These are phyloP conservation scores for Heliosperma pusillum DNA, from an alignment of 148 eudicot genomes.

Conservation along the genomic window DNA sequence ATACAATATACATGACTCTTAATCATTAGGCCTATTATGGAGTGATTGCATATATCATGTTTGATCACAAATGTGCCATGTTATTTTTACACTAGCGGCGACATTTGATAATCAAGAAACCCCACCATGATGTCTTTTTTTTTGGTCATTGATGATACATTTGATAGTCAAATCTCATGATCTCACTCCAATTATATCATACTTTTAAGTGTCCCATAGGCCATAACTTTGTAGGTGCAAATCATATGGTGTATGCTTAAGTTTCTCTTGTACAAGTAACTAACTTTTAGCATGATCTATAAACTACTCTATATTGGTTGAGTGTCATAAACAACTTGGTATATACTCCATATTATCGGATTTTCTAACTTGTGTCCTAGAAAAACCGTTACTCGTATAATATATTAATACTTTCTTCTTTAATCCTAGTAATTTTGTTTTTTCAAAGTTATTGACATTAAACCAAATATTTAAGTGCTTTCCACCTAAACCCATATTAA, in stretches of 20 bases:
- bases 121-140: constrained; percentile 12
- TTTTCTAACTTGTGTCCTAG: too few relatives aligned
- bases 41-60: not conserved
- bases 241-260: constrained; percentile 12
- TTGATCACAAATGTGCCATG: not conserved
- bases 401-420: not conserved
- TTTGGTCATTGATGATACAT: too few relatives aligned
- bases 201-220: constrained; percentile 13
- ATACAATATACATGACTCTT: too few relatives aligned
- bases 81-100: not conserved
- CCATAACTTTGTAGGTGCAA: constrained; percentile 11
- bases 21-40: too few relatives aligned
- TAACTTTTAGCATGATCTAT: not conserved
- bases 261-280: not conserved
- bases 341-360: not conserved
- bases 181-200: constrained; percentile 31
- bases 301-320: not conserved
- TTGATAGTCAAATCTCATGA: constrained; percentile 16
- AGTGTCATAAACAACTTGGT: constrained; percentile 3
- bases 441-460: constrained; percentile 20
- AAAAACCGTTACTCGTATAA: too few relatives aligned
- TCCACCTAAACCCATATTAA: constrained; percentile 36
- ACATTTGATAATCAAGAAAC: not conserved
- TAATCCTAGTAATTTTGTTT: not conserved
- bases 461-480: constrained; percentile 35